Evolutionary conservation across 345 rosid genomes (phyloP).

Genomic region (Lumnitzera racemosa): DNA sequence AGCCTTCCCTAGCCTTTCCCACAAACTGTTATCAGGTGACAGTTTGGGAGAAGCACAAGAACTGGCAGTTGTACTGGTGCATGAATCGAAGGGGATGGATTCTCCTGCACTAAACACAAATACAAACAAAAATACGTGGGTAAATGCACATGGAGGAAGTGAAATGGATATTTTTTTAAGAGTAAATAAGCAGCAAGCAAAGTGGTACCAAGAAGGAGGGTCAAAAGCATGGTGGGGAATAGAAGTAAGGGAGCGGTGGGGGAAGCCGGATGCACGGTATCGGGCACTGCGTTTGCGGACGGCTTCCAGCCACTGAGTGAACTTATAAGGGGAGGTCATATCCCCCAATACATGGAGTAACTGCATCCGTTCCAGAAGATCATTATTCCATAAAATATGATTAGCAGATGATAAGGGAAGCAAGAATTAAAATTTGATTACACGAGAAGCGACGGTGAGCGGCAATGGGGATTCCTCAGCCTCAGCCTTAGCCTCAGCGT

Average conservation of each 20-base stretch:
- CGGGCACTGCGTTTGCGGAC: conserved; percentile 91
- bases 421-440: conserved; percentile 10
- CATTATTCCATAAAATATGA: background rate
- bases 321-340: conserved; percentile 74
- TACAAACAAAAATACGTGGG: no score
- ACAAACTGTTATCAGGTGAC: conserved; percentile 55
- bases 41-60: conserved; percentile 27
- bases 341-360: conserved; percentile 98
- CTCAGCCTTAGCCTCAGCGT: conserved; percentile 54
- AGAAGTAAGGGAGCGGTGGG: conserved; percentile 44
- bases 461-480: conserved; percentile 51
- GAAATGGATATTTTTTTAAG: no score
- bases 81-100: conserved; percentile 42
- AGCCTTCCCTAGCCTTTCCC: conserved; percentile 94
- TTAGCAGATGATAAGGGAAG: background rate
- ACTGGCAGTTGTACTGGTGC: conserved; percentile 16
- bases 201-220: background rate
- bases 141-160: no score
- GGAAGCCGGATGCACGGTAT: conserved; percentile 80
- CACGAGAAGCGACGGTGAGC: conserved; percentile 93
- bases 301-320: conserved; percentile 92
- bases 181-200: background rate
- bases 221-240: conserved; percentile 32
- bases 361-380: conserved; percentile 26
- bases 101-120: conserved; percentile 36